phyloP scores from a whole-genome alignment of 2,329 filamentous ascomycete genomes.

The Aspergillus sojae region DNA sequence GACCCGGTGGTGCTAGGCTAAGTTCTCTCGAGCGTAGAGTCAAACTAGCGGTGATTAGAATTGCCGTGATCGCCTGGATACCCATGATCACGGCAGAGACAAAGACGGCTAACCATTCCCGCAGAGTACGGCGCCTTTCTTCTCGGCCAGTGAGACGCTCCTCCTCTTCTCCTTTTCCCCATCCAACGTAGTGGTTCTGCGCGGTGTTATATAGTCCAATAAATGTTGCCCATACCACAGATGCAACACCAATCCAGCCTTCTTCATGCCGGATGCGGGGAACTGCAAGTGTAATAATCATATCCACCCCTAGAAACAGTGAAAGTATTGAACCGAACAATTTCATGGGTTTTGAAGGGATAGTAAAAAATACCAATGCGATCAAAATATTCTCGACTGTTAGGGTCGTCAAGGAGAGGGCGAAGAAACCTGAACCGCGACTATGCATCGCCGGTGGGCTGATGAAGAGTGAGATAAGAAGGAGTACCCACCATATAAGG shows the following conservation, averaged over 20 bases:
- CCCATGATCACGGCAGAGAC: slow-evolving; percentile 71
- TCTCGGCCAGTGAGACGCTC: slow-evolving; percentile 85
- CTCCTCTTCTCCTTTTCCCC: slow-evolving; percentile 92
- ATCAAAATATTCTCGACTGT: slow-evolving; percentile 75
- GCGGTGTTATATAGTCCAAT: slow-evolving; percentile 78
- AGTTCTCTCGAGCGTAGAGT: slow-evolving; percentile 79
- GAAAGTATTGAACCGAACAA: slow-evolving; percentile 71
- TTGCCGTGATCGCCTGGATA: slow-evolving; percentile 66
- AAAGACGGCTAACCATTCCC: slow-evolving; percentile 82
- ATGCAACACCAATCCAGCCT: slow-evolving; percentile 83
- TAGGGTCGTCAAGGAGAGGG: slow-evolving; percentile 80
- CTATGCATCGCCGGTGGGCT: slow-evolving; percentile 84
- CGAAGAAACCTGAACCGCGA: slow-evolving; percentile 88
- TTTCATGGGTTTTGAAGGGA: slow-evolving; percentile 78
- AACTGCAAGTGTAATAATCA: slow-evolving; percentile 77
- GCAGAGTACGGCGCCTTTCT: slow-evolving; percentile 78
- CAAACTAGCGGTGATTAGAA: slow-evolving; percentile 79
- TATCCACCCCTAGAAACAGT: slow-evolving; percentile 69
- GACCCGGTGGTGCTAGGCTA: slow-evolving; percentile 71
- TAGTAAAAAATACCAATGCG: slow-evolving; percentile 81
- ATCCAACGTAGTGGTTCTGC: slow-evolving; percentile 80
- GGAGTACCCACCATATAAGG: slow-evolving; percentile 88
- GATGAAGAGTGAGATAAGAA: slow-evolving; percentile 87
- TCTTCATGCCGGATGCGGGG: slow-evolving; percentile 77
- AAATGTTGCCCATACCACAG: slow-evolving; percentile 78